Conservation (phyloP, 2,329 filamentous ascomycete species). For the Diaporthe australafricana region DNA sequence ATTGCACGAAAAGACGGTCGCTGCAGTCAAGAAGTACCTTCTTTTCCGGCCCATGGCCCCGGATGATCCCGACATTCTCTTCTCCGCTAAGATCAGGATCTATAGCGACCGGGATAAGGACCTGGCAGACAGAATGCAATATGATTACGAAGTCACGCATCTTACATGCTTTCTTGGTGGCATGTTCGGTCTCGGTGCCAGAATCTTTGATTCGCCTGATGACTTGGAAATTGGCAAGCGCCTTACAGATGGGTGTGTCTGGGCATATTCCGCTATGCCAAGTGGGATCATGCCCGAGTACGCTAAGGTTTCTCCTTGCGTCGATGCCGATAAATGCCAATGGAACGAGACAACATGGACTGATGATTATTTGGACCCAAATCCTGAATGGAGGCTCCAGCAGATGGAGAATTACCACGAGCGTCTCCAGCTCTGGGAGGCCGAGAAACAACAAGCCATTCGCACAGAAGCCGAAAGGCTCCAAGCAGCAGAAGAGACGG, state of each 20-base stretch:
- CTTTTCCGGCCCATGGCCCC: slow-evolving; percentile 83
- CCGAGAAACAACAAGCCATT: slow-evolving; percentile 40
- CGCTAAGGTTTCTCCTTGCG: slow-evolving; percentile 62
- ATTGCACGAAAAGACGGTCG: slow-evolving; percentile 77
- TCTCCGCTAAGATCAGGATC: slow-evolving; percentile 73
- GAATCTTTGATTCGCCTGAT: slow-evolving; percentile 67
- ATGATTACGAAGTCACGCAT: slow-evolving; percentile 71
- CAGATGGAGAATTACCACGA: slow-evolving; percentile 56
- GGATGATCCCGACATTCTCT: slow-evolving; percentile 75
- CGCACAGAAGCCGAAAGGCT: slow-evolving; percentile 43
- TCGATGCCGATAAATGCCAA: slow-evolving; percentile 57
- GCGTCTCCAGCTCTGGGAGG: slow-evolving; percentile 53
- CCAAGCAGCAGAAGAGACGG: slow-evolving; percentile 40
- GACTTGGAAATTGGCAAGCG: slow-evolving; percentile 73
- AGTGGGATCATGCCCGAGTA: slow-evolving; percentile 75
- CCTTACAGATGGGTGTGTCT: slow-evolving; percentile 76
- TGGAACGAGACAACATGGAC: slow-evolving; percentile 65
- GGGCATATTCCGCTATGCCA: slow-evolving; percentile 72
- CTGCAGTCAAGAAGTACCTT: slow-evolving; percentile 77
- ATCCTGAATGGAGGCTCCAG: slow-evolving; percentile 54
- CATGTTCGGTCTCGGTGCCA: slow-evolving; percentile 75
- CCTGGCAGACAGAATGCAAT: slow-evolving; percentile 45
- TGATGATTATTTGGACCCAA: slow-evolving; percentile 59
- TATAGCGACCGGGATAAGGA: slow-evolving; percentile 54
- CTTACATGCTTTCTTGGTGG: slow-evolving; percentile 77